A percentile compares a stretch with the other conserved stretches of the same genome.
phyloP scores from a whole-genome alignment of 148 eudicot genomes.

The Cornus controversa region DNA sequence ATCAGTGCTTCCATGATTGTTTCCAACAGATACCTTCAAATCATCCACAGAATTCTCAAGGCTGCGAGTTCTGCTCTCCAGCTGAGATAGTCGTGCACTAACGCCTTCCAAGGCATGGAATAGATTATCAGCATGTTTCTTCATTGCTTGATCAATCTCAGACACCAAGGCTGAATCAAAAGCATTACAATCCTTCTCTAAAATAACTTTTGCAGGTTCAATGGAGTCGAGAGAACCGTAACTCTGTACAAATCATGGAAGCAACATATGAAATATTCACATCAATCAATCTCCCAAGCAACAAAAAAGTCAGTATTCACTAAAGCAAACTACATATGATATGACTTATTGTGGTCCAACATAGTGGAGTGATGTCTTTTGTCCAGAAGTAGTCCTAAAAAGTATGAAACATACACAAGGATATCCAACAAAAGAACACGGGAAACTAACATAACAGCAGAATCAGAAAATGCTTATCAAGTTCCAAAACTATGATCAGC shows the following conservation, averaged over 20 bases:
- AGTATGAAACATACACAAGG: not conserved
- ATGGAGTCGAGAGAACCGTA: conserved; percentile 57
- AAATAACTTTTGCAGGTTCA: conserved; percentile 51
- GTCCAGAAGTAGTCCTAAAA: not conserved
- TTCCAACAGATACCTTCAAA: conserved; percentile 63
- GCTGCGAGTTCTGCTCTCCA: conserved; percentile 69
- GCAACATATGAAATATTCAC: not conserved
- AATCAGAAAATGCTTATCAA: too few relatives aligned
- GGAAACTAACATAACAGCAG: too few relatives aligned
- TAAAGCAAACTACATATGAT: not conserved
- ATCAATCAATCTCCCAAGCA: too few relatives aligned
- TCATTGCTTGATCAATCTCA: conserved; percentile 78
- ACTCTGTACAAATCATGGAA: conserved; percentile 46
- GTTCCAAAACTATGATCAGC: too few relatives aligned
- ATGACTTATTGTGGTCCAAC: not conserved
- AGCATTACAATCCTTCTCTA: conserved; percentile 55
- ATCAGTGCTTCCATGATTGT: conserved; percentile 69
- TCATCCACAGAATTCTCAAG: conserved; percentile 87
- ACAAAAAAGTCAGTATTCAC: not conserved
- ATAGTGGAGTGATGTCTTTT: not conserved
- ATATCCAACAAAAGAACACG: not conserved
- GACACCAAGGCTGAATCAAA: conserved; percentile 52
- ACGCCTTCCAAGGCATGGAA: conserved; percentile 73
- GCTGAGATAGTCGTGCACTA: conserved; percentile 74
- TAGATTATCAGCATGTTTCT: conserved; percentile 66